These are phyloP conservation scores for Groenewaldozyma tartarivorans DNA, from an alignment of 805 yeast species.

Conservation along the genomic window DNA sequence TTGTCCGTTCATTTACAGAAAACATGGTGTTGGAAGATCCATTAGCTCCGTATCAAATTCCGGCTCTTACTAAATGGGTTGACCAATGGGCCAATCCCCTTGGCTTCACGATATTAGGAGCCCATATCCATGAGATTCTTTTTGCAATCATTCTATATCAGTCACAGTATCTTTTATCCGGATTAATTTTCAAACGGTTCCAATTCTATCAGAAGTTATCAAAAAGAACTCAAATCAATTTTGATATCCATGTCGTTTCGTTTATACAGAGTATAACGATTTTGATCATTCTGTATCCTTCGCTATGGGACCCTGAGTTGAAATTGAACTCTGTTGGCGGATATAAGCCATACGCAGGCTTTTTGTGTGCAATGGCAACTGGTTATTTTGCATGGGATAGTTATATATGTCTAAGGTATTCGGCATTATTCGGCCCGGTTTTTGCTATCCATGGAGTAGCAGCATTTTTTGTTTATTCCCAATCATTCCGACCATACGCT, in stretches of 20 bases:
- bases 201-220: constrained; percentile 40
- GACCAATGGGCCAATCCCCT: constrained; percentile 2
- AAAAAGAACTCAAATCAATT: constrained; percentile 50
- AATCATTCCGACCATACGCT: constrained; percentile 62
- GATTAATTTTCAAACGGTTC: constrained; percentile 37
- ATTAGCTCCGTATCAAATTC: constrained; percentile 8
- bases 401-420: constrained; percentile 54
- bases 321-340: constrained; percentile 49
- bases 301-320: constrained; percentile 48
- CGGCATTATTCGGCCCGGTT: constrained; percentile 65
- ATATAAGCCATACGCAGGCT: constrained; percentile 62
- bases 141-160: constrained; percentile 54
- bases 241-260: constrained; percentile 85
- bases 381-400: constrained; percentile 95
- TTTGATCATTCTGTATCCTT: constrained; percentile 48
- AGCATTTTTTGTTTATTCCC: constrained; percentile 62
- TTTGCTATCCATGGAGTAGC: constrained; percentile 78
- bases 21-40: constrained; percentile 16
- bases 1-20: too few species aligned
- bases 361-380: constrained; percentile 58
- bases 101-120: constrained; percentile 24
- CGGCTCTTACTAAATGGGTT: constrained; percentile 3
- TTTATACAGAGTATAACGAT: constrained; percentile 74
- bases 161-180: constrained; percentile 42
- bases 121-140: constrained; percentile 57